Conservation (phyloP, 164 flowering plant genomes). For the Brasenia schreberi region DNA sequence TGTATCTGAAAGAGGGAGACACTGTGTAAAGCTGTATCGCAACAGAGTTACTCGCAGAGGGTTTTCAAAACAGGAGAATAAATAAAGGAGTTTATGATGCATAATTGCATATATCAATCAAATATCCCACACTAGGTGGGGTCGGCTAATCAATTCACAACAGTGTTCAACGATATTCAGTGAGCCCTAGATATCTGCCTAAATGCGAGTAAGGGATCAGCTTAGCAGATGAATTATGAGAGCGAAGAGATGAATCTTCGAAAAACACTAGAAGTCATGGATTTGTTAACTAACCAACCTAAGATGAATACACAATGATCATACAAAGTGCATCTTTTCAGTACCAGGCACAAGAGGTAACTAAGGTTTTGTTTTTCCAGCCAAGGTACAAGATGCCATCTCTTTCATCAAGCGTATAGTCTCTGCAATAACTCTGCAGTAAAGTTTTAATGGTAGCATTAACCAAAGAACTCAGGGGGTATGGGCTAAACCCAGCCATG, state of each 20-base stretch:
- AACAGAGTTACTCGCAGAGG: too few species aligned
- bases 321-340: slow-evolving; percentile 6
- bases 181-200: too few species aligned
- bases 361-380: slow-evolving; percentile 46
- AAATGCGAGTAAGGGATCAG: neutral
- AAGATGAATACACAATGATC: neutral
- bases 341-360: slow-evolving; percentile 61
- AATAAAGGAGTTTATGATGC: too few species aligned
- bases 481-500: slow-evolving; percentile 66
- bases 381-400: slow-evolving; percentile 64
- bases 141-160: too few species aligned
- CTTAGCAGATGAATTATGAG: neutral
- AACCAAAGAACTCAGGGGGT: slow-evolving; percentile 49
- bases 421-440: slow-evolving; percentile 33
- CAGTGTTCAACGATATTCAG: too few species aligned
- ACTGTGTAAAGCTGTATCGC: too few species aligned
- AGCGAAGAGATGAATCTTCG: neutral
- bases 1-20: too few species aligned
- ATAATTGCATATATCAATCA: too few species aligned
- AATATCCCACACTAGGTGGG: too few species aligned
- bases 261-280: neutral
- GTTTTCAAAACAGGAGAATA: too few species aligned
- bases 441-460: slow-evolving; percentile 45
- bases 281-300: neutral
- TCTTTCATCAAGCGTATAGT: slow-evolving; percentile 51